These are phyloP conservation scores for Rhizophagus clarus DNA, from an alignment of 192 early-diverging fungal species.

Conservation along the genomic window DNA sequence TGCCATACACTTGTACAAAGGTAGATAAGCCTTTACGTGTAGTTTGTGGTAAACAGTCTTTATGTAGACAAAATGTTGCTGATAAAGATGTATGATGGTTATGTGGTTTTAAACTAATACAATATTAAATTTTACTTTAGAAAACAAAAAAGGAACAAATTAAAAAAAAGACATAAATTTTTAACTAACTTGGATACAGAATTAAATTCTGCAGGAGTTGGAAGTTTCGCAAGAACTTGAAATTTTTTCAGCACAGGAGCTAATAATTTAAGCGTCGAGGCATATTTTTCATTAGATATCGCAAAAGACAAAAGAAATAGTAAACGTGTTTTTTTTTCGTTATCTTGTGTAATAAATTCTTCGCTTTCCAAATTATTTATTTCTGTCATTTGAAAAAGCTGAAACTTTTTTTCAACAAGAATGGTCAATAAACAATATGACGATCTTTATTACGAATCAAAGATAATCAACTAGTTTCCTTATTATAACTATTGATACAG, in stretches of 20 bases:
- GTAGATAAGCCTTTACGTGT: background rate
- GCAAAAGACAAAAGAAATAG: slow-evolving; percentile 1
- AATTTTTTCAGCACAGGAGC: background rate
- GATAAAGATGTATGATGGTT: background rate
- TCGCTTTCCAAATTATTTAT: background rate
- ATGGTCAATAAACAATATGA: no score
- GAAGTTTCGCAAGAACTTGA: background rate
- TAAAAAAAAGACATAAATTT: background rate
- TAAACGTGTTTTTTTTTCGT: background rate
- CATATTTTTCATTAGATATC: slow-evolving; percentile 13
- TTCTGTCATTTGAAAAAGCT: background rate
- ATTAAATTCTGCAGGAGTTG: background rate
- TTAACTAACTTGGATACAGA: background rate
- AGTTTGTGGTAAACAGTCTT: slow-evolving; percentile 17
- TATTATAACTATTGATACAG: no score
- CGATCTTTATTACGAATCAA: no score
- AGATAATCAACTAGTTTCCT: no score
- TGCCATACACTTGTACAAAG: background rate
- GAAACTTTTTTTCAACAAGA: background rate
- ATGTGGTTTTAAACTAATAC: slow-evolving; percentile 18
- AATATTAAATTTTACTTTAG: background rate
- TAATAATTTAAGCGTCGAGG: background rate
- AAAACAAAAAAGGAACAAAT: background rate
- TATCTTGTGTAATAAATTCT: background rate
- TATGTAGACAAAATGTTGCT: background rate